Evolutionary conservation across 495 filamentous ascomycete genomes (phyloP).

Genomic region (Aspergillus haitiensis): DNA sequence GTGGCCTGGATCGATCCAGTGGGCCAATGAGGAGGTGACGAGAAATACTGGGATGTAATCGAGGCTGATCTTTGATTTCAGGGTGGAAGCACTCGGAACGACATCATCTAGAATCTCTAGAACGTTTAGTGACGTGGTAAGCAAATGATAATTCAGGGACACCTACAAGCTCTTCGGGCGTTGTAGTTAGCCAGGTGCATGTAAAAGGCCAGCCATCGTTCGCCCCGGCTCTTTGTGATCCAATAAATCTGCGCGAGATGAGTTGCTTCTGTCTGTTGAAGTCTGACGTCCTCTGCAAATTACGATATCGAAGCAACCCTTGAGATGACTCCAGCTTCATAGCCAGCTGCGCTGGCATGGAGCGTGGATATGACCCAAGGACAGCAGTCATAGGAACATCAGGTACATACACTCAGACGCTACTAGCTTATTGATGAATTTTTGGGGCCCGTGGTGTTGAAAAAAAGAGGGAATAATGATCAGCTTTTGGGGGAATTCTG

Average conservation of each 20-base stretch:
- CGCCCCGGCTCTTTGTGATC: conserved; percentile 22
- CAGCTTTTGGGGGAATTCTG: too few species aligned
- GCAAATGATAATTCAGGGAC: not conserved
- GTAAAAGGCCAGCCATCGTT: conserved; percentile 23
- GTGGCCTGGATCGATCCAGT: conserved; percentile 38
- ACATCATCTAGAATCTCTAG: conserved; percentile 37
- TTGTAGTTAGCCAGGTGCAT: conserved; percentile 42
- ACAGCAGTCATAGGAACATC: conserved; percentile 28
- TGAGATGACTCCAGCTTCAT: conserved; percentile 9
- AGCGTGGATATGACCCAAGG: conserved; percentile 18
- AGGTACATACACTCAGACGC: not conserved
- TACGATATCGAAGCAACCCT: conserved; percentile 14
- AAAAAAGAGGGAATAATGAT: too few species aligned
- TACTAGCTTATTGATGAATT: too few species aligned
- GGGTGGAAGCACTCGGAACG: conserved; percentile 28
- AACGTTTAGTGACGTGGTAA: conserved; percentile 16
- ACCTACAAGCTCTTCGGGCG: conserved; percentile 40
- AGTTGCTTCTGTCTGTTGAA: not conserved
- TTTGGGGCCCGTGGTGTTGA: too few species aligned
- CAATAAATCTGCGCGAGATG: conserved; percentile 22
- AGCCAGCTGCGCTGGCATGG: conserved; percentile 24
- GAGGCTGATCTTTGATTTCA: conserved; percentile 13
- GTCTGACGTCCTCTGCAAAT: not conserved
- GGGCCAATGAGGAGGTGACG: conserved; percentile 42
- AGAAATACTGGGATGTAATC: conserved; percentile 37